These are phyloP conservation scores for Cucurbitaria berberidis DNA, from an alignment of 2,329 filamentous ascomycete species.

Conservation along the genomic window DNA sequence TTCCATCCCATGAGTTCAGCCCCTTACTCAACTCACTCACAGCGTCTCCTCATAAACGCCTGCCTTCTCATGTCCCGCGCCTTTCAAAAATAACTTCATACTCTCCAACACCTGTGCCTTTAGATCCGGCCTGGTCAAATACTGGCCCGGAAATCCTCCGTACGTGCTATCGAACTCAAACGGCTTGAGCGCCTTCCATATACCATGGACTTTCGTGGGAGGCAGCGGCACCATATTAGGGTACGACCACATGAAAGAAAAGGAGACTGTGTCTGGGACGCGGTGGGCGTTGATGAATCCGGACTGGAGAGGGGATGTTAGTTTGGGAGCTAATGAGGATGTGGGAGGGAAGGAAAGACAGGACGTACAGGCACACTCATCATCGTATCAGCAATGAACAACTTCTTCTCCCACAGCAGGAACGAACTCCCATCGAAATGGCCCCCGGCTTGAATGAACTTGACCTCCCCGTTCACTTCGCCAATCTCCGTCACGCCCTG, in stretches of 20 bases:
- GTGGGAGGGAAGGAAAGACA: not conserved
- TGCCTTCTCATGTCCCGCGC: slow-evolving; percentile 56
- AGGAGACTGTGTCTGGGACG: slow-evolving; percentile 57
- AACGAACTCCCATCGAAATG: slow-evolving; percentile 81
- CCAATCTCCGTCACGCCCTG: slow-evolving; percentile 48
- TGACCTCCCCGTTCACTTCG: slow-evolving; percentile 54
- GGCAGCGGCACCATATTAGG: slow-evolving; percentile 67
- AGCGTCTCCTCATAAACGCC: slow-evolving; percentile 44
- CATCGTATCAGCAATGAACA: slow-evolving; percentile 81
- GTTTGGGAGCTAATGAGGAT: no score
- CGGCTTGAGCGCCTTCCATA: slow-evolving; percentile 71
- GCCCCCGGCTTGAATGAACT: slow-evolving; percentile 73
- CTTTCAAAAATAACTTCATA: slow-evolving; percentile 73
- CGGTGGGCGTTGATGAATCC: slow-evolving; percentile 48
- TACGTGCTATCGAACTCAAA: slow-evolving; percentile 71
- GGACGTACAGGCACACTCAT: slow-evolving; percentile 67
- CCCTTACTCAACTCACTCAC: slow-evolving; percentile 1
- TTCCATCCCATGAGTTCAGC: not conserved
- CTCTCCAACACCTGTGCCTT: slow-evolving; percentile 74
- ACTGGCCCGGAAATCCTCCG: slow-evolving; percentile 69
- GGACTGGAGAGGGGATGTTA: slow-evolving; percentile 25
- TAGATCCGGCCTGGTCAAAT: slow-evolving; percentile 63
- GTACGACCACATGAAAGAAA: slow-evolving; percentile 74
- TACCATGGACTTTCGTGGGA: slow-evolving; percentile 66
- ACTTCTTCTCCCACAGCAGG: slow-evolving; percentile 59